Evolutionary conservation across 1,284 basidiomycete species (phyloP).

Genomic region (Lignosus rhinocerotis): DNA sequence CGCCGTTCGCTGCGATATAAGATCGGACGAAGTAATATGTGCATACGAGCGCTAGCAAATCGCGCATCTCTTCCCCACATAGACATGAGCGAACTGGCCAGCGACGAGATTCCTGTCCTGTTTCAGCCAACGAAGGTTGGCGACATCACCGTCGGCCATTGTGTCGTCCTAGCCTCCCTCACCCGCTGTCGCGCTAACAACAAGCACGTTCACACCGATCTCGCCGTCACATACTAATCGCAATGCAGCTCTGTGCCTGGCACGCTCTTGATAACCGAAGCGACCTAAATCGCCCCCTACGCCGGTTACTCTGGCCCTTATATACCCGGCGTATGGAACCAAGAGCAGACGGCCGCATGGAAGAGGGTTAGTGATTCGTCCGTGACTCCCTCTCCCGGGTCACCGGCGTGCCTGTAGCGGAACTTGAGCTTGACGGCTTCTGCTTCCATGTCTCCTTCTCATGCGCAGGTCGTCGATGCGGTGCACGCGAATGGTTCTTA

Average conservation of each 20-base stretch:
- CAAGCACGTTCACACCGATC: slow-evolving; percentile 26
- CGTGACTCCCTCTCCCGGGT: not conserved
- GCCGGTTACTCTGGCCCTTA: slow-evolving; percentile 37
- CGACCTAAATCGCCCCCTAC: slow-evolving; percentile 40
- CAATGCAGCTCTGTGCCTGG: slow-evolving; percentile 47
- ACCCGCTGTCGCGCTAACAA: slow-evolving; percentile 39
- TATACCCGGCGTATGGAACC: slow-evolving; percentile 44
- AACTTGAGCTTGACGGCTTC: not conserved
- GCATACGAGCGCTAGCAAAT: too few relatives aligned
- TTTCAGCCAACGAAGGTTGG: slow-evolving; percentile 49
- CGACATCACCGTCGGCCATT: slow-evolving; percentile 39
- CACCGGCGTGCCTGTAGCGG: not conserved
- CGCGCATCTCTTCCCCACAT: too few relatives aligned
- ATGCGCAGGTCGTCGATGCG: slow-evolving; percentile 28
- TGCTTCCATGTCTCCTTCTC: not conserved
- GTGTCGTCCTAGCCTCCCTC: slow-evolving; percentile 49
- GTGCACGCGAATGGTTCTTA: slow-evolving; percentile 37
- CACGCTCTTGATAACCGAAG: slow-evolving; percentile 51
- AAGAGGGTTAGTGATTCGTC: slow-evolving; percentile 36
- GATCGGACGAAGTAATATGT: too few relatives aligned
- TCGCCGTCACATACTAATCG: slow-evolving; percentile 45
- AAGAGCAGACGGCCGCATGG: slow-evolving; percentile 48
- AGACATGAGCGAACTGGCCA: not conserved
- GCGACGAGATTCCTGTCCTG: slow-evolving; percentile 29
- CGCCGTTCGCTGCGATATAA: too few relatives aligned